phyloP scores from a whole-genome alignment of 345 rosid species.

The Euclidium syriacum region DNA sequence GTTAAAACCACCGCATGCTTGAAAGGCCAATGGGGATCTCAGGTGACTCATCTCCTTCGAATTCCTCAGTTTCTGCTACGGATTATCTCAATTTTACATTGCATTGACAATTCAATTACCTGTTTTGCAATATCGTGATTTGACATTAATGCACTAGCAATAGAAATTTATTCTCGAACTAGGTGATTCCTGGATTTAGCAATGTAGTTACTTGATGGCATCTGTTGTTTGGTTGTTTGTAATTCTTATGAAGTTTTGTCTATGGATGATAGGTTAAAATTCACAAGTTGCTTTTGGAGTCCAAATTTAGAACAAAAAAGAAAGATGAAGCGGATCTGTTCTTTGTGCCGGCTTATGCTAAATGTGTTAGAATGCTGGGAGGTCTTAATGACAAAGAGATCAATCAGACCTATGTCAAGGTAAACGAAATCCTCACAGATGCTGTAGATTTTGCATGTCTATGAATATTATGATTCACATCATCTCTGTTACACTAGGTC shows the following conservation, averaged over 20 bases:
- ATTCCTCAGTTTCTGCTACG: not conserved
- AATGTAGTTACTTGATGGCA: not conserved
- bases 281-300: slow-evolving; percentile 60
- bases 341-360: slow-evolving; percentile 89
- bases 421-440: slow-evolving; percentile 17
- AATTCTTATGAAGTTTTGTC: not conserved
- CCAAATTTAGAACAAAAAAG: slow-evolving; percentile 57
- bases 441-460: not conserved
- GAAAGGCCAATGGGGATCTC: slow-evolving; percentile 97
- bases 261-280: slow-evolving; percentile 64
- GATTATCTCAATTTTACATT: not conserved
- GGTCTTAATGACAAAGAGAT: slow-evolving; percentile 95
- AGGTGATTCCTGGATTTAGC: slow-evolving; percentile 1
- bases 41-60: slow-evolving; percentile 42
- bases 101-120: not conserved
- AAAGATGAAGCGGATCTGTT: slow-evolving; percentile 90
- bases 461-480: not conserved
- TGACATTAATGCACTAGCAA: too few species aligned
- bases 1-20: slow-evolving; percentile 55
- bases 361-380: slow-evolving; percentile 87
- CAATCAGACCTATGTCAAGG: slow-evolving; percentile 81
- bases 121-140: too few species aligned
- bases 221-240: not conserved
- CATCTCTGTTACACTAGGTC: slow-evolving; percentile 38
- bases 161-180: not conserved